Percentiles rank a stretch among this genome's conserved stretches.
Evolutionary conservation across 176 grass and related monocot genomes (phyloP).

Genomic region (Zea luxurians): DNA sequence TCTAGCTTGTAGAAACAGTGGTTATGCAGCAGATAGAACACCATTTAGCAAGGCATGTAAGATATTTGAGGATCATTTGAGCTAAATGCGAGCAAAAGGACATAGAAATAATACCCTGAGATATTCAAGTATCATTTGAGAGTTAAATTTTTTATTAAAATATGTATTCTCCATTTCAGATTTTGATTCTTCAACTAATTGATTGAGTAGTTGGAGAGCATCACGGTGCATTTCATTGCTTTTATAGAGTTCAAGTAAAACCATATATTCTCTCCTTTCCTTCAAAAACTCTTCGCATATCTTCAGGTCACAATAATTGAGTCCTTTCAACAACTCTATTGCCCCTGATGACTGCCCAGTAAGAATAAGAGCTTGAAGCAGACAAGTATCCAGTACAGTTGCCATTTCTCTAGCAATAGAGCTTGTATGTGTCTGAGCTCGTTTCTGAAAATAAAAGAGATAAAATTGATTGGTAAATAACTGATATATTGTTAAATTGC

Average conservation of each 20-base stretch:
- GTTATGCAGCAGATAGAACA: constrained; percentile 24
- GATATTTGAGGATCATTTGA: background rate
- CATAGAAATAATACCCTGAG: constrained; percentile 64
- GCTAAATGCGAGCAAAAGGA: constrained; percentile 15
- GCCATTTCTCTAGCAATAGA: constrained; percentile 95
- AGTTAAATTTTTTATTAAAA: constrained; percentile 68
- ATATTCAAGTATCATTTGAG: constrained; percentile 91
- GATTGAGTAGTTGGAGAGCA: constrained; percentile 87
- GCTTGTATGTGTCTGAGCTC: constrained; percentile 61
- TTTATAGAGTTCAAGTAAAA: constrained; percentile 89
- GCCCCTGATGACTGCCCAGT: constrained; percentile 63
- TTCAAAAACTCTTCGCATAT: constrained; percentile 87
- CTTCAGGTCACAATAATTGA: constrained; percentile 92
- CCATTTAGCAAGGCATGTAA: constrained; percentile 20
- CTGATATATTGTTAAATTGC: constrained; percentile 16
- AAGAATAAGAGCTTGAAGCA: constrained; percentile 96
- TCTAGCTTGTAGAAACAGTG: constrained; percentile 8
- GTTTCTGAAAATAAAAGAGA: constrained; percentile 56
- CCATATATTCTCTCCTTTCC: constrained; percentile 71
- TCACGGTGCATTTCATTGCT: constrained; percentile 89
- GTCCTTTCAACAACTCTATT: constrained; percentile 66
- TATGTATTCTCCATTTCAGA: constrained; percentile 48
- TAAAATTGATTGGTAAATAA: constrained; percentile 22
- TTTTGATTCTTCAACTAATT: constrained; percentile 88
- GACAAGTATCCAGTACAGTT: constrained; percentile 82